Percentiles rank a stretch among this genome's conserved stretches.
Evolutionary conservation across 2,329 filamentous ascomycete genomes (phyloP).

Genomic region (Bimuria novae-zelandiae): DNA sequence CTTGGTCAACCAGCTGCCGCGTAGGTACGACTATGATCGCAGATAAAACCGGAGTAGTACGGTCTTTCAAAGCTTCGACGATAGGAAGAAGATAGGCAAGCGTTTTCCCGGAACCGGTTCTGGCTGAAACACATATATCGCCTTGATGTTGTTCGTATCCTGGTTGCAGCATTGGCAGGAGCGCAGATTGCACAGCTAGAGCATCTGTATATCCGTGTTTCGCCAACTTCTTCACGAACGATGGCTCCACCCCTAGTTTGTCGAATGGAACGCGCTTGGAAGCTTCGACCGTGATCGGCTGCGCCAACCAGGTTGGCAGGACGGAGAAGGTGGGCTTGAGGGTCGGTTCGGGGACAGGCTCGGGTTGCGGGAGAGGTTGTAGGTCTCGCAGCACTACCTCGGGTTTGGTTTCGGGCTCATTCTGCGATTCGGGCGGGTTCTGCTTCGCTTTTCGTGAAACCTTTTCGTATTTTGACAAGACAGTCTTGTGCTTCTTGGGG

Average conservation of each 20-base stretch:
- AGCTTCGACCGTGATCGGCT: slow-evolving; percentile 71
- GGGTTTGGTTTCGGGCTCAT: slow-evolving; percentile 41
- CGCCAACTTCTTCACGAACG: slow-evolving; percentile 65
- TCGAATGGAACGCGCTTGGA: slow-evolving; percentile 65
- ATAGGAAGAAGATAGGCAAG: slow-evolving; percentile 88
- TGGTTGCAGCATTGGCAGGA: slow-evolving; percentile 79
- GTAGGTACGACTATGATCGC: slow-evolving; percentile 89
- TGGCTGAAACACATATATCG: slow-evolving; percentile 87
- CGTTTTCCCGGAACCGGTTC: slow-evolving; percentile 95
- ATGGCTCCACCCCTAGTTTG: slow-evolving; percentile 65
- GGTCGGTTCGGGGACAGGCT: slow-evolving; percentile 60
- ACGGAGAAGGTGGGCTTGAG: slow-evolving; percentile 73
- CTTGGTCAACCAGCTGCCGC: slow-evolving; percentile 86
- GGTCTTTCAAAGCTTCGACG: slow-evolving; percentile 72
- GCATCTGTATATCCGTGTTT: slow-evolving; percentile 72
- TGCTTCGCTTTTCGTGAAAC: slow-evolving; percentile 36
- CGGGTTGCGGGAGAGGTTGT: slow-evolving; percentile 80
- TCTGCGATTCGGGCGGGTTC: slow-evolving; percentile 19
- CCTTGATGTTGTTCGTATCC: slow-evolving; percentile 65
- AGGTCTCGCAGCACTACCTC: slow-evolving; percentile 68
- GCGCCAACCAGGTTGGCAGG: slow-evolving; percentile 78
- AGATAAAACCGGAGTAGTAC: slow-evolving; percentile 68
- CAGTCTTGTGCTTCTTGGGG: slow-evolving; percentile 43
- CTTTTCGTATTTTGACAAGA: slow-evolving; percentile 54
- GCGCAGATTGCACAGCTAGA: slow-evolving; percentile 77